Base-by-base conservation (phyloP, 768 basidiomycete genomes). In the Termitomyces sp. region DNA sequence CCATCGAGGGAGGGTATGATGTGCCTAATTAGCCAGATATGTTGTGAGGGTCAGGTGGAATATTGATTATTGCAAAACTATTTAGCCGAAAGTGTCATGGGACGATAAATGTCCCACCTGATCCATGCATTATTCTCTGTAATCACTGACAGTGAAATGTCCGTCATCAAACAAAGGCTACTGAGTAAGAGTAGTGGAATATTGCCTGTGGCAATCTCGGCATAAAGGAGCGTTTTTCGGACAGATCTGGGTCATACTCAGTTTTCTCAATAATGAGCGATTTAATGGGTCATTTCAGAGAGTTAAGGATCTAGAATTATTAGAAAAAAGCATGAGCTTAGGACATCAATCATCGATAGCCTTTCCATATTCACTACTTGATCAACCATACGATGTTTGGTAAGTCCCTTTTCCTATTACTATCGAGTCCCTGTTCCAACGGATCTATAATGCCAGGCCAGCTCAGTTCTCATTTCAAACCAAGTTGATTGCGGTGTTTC, bases 401-500 rank as follows among this genome's bases (percentile, higher is more conserved):
- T 54, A 37, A 37, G 53, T 44, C 32, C n/a, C 17, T 40, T 30
- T 30, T 19, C 16, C 28, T 43, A 7, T 9, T 14, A 2, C 21
- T n/a, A 11, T 3, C 16, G 14, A 52, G n/a, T 10, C 7, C 27
- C 34, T 21, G 11, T 21, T 53, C 25, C 39, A 19, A 46, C 42
- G 16, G 14, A n/a, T 34, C 9, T 17, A 28, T 30, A 8, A 21
- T 44, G 8, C 9, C 25, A 74, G 74, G 67, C 59, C 59, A 68
- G 64, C 61, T 69, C 70, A 57, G 57, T 61, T 61, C 77, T 77
- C 59, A 72, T 75, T 64, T 67, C 64, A 77, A 57, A 61, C 62
- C 58, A 67, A 62, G 70, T 85, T n/a, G n/a, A n/a, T n/a, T n/a
- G 84, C 66, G 82, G 82, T 66, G 73, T 64, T 61, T 58, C 46